Conservation (phyloP, 2,329 filamentous ascomycete species). For the Gremmenia infestans region DNA sequence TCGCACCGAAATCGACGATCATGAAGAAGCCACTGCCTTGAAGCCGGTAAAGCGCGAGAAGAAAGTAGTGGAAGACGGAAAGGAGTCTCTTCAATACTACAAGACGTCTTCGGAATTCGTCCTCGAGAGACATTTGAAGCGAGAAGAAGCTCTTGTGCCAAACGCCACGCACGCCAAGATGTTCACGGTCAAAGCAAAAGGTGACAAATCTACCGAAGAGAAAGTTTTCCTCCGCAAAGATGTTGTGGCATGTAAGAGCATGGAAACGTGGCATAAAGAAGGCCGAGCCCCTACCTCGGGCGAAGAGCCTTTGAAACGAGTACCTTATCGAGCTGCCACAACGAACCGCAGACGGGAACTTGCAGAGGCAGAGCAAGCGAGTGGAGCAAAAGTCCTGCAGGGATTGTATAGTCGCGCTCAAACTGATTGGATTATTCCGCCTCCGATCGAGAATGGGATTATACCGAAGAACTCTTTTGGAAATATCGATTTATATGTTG, state of each 20-base stretch:
- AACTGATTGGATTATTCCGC: slow-evolving; percentile 92
- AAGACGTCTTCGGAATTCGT: slow-evolving; percentile 83
- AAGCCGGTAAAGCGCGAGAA: slow-evolving; percentile 67
- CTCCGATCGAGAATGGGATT: slow-evolving; percentile 74
- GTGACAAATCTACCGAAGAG: slow-evolving; percentile 66
- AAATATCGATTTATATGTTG: slow-evolving; percentile 93
- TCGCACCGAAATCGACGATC: slow-evolving; percentile 66
- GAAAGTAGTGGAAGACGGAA: slow-evolving; percentile 67
- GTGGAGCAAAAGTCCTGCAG: slow-evolving; percentile 79
- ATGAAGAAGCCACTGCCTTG: slow-evolving; percentile 75
- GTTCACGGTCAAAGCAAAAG: slow-evolving; percentile 72
- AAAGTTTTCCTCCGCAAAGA: slow-evolving; percentile 77
- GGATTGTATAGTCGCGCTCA: slow-evolving; percentile 79
- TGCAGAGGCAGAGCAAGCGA: slow-evolving; percentile 70
- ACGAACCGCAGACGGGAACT: slow-evolving; percentile 82
- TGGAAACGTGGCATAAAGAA: slow-evolving; percentile 97
- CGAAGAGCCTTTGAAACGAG: slow-evolving; percentile 73
- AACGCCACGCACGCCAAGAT: slow-evolving; percentile 64
- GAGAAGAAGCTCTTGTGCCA: slow-evolving; percentile 80
- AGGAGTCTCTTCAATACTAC: slow-evolving; percentile 82
- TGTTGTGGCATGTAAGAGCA: slow-evolving; percentile 79
- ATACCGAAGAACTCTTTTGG: slow-evolving; percentile 95
- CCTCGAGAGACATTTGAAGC: slow-evolving; percentile 77
- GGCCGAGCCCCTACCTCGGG: slow-evolving; percentile 70
- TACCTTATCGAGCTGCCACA: slow-evolving; percentile 88